Evolutionary conservation across 192 early-diverging fungal genomes (phyloP), one percentile per base, ranked within the genome.

Genomic region (Podila horticola): DNA sequence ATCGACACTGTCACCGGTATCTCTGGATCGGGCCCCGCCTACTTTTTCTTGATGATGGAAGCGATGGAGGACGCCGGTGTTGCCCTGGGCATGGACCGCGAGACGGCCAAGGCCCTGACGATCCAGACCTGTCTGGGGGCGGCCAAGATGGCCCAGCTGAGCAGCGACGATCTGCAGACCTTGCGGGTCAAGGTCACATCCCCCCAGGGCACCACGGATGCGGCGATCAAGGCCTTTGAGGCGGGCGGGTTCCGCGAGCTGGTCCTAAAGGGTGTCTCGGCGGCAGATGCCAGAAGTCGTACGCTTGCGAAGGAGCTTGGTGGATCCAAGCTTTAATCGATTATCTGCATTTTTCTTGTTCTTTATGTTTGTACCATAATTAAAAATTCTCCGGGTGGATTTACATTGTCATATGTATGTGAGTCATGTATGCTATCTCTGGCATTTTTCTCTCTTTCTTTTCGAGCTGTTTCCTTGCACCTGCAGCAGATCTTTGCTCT

Each of bases 11-110:
- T 97, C 29, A 96, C 95, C 2, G 94, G 91, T 9, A 85, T 96
- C 36, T 94, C 92, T 60, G 95, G 97, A 22, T 94, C 92, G 31
- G 97, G 97, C 17, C 97, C 97, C 11, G 97, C 97, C 17, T 98
- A 98, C 82, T 98, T 98, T 79, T 98, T 98, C 84, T 84, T 96
- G 74, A 85, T 98, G 65, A 89, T 97, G 83, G 97, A 97, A 84
- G 91, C 91, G 2, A 92, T 97, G 87, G 92, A 95, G 83, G 88
- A 95, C 55, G 93, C 94, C 13, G 96, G 88, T n/a, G 87, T 91
- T 0, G 90, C 92, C 24, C 82, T 94, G 66, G 97, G 97, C 1
- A 85, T 98, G 70, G 82, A 90, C 12, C 63, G 83, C 0, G 93
- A 93, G 28, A 90, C 92, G 5, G 96, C 96, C 13, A 86, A 90